Evolutionary conservation across 208 protist species (phyloP).

Genomic region (Crithidia expoeki): DNA sequence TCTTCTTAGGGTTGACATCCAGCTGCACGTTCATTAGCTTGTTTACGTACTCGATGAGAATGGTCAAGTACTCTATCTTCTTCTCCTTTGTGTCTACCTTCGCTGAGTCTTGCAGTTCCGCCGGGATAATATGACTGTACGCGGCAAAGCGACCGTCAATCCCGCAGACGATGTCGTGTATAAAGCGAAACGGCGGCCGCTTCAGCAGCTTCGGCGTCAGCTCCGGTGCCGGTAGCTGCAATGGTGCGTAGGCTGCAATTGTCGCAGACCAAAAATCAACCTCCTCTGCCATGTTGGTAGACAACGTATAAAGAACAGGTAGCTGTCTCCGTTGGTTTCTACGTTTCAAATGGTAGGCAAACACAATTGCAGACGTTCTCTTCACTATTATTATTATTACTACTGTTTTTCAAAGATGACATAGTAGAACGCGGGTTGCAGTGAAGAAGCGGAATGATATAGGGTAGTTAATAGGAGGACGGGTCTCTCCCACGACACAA

Average conservation of each 20-base stretch:
- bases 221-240: slow-evolving; percentile 74
- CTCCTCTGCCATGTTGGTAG: slow-evolving; percentile 26
- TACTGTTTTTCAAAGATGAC: no score
- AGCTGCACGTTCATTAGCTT: slow-evolving; percentile 69
- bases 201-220: slow-evolving; percentile 86
- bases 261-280: slow-evolving; percentile 85
- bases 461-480: no score
- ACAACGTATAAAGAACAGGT: neutral
- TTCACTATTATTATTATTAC: no score
- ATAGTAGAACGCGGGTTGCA: no score
- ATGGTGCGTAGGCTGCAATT: slow-evolving; percentile 65
- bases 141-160: slow-evolving; percentile 78
- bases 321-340: no score
- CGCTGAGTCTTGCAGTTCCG: slow-evolving; percentile 50
- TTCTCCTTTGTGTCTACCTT: slow-evolving; percentile 86
- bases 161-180: slow-evolving; percentile 83
- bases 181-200: slow-evolving; percentile 91
- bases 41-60: slow-evolving; percentile 73
- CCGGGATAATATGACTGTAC: slow-evolving; percentile 74
- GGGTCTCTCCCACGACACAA: no score
- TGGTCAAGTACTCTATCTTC: slow-evolving; percentile 85
- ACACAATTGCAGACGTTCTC: no score
- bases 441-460: no score
- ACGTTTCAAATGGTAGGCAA: neutral
- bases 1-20: slow-evolving; percentile 87